Conservation (phyloP, 495 filamentous ascomycete species). For the Penicillium waksmanii region DNA sequence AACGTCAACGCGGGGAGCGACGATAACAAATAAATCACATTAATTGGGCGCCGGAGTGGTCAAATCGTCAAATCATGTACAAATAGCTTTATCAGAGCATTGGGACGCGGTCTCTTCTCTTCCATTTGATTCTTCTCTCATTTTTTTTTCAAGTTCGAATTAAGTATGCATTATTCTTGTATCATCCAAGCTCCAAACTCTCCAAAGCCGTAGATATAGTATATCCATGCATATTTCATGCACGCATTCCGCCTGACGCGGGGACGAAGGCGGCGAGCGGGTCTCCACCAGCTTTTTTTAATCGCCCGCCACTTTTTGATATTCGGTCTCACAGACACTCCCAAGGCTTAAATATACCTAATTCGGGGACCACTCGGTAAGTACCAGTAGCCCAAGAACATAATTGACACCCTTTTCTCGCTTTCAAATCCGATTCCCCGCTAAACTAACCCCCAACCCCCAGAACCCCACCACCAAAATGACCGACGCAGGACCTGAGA, state of each 20-base stretch:
- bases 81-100: constrained; percentile 48
- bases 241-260: constrained; percentile 15
- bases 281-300: constrained; percentile 25
- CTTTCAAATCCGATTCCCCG: not conserved
- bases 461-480: constrained; percentile 22
- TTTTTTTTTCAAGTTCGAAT: not conserved
- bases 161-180: not conserved
- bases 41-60: constrained; percentile 32
- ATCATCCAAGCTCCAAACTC: not conserved
- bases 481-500: constrained; percentile 31
- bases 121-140: constrained; percentile 6
- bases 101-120: constrained; percentile 50
- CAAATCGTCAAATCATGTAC: constrained; percentile 45
- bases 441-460: not conserved
- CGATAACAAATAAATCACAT: constrained; percentile 40
- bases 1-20: constrained; percentile 70
- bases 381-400: not conserved
- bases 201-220: too few species aligned
- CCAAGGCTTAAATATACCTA: too few species aligned
- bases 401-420: too few species aligned
- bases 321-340: not conserved
- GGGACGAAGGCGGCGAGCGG: constrained; percentile 42
- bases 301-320: constrained; percentile 13
- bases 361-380: constrained; percentile 4
- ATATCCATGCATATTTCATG: too few species aligned